A percentile compares a stretch with the other conserved stretches of the same genome.
Conservation (phyloP, 192 early-diverging fungal species). For the Dissophora globulifera region DNA sequence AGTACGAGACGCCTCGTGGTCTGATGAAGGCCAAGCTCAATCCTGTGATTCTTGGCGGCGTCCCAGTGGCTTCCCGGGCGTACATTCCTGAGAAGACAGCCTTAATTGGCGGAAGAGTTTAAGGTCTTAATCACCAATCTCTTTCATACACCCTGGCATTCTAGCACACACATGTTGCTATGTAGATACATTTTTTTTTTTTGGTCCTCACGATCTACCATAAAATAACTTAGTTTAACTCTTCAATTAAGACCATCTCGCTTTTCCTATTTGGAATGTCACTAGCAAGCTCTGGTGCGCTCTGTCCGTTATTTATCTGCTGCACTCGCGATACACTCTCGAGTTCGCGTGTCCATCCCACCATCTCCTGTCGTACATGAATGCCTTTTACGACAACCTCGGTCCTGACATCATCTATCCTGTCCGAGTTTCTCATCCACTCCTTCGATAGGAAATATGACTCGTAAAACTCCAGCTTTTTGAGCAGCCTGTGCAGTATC, state of each 20-base stretch:
- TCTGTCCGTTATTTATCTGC: neutral
- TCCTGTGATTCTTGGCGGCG: too few species aligned
- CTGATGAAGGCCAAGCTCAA: too few species aligned
- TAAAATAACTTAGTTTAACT: neutral
- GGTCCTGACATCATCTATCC: slow-evolving; percentile 26
- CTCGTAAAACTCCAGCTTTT: slow-evolving; percentile 50
- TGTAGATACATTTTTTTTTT: too few species aligned
- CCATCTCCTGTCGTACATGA: slow-evolving; percentile 32
- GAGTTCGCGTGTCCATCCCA: slow-evolving; percentile 28
- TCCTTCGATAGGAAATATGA: slow-evolving; percentile 33
- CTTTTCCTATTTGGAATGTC: neutral
- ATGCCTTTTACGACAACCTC: slow-evolving; percentile 37
- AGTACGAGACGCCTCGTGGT: too few species aligned
- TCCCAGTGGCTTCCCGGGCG: too few species aligned
- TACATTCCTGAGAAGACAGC: too few species aligned
- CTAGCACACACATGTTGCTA: too few species aligned
- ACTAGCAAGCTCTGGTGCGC: neutral
- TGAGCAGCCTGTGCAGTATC: slow-evolving; percentile 17
- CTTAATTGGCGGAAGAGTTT: too few species aligned
- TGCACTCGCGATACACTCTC: slow-evolving; percentile 10
- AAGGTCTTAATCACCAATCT: too few species aligned
- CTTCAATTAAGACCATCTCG: slow-evolving; percentile 1
- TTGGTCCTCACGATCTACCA: too few species aligned
- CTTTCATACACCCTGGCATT: too few species aligned
- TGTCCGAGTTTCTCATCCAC: slow-evolving; percentile 13